These are phyloP conservation scores for Phytophthora sp. DNA, from an alignment of 352 stramenopile genomes.

Conservation along the genomic window DNA sequence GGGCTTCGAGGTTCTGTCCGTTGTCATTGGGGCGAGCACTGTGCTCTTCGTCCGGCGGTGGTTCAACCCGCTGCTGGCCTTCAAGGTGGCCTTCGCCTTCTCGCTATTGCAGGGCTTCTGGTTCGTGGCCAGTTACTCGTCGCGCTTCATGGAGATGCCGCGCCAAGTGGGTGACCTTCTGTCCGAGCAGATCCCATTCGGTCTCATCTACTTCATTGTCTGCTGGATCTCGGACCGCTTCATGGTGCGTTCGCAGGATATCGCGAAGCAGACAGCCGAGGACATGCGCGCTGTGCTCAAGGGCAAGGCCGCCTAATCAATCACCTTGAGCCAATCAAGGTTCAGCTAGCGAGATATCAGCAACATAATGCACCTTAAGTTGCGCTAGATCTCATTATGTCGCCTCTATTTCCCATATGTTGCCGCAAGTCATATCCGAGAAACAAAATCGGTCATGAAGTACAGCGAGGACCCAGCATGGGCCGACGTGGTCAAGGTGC, in stretches of 20 bases:
- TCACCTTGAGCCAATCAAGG: neutral
- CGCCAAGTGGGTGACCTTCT: conserved; percentile 62
- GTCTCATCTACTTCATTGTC: conserved; percentile 75
- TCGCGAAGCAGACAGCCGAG: conserved; percentile 67
- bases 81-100: conserved; percentile 82
- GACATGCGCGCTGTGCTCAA: conserved; percentile 66
- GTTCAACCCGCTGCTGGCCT: conserved; percentile 66
- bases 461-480: conserved; percentile 74
- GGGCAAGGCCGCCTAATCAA: conserved; percentile 31
- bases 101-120: conserved; percentile 75
- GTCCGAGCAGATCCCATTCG: conserved; percentile 71
- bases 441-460: conserved; percentile 42
- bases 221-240: conserved; percentile 83
- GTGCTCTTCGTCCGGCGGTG: conserved; percentile 72
- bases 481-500: conserved; percentile 85
- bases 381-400: neutral
- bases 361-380: conserved; percentile 2
- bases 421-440: conserved; percentile 3
- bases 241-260: conserved; percentile 74
- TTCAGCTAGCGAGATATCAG: conserved; percentile 5
- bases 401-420: neutral
- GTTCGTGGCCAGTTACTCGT: conserved; percentile 60
- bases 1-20: conserved; percentile 68
- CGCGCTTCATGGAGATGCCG: conserved; percentile 50
- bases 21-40: conserved; percentile 59